Evolutionary conservation across 2,329 filamentous ascomycete genomes (phyloP), one percentile per base, ranked within the genome.

Genomic region (Zasmidium citrigriseum): DNA sequence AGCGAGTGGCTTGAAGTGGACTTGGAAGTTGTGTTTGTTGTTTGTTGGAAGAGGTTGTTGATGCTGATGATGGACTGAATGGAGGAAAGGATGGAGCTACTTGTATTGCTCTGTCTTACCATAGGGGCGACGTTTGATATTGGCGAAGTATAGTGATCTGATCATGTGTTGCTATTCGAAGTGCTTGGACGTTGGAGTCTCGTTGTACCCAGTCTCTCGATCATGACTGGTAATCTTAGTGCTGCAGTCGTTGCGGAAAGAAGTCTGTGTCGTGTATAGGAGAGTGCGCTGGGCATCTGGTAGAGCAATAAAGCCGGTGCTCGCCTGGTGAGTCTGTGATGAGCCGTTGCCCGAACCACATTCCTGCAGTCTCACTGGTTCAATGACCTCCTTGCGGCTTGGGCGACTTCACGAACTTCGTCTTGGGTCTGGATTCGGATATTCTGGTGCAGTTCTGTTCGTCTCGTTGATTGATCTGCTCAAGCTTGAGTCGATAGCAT

Each of bases 11-110:
- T n/a, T n/a, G n/a, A 29, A 18, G 29, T 54, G 55, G 24, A 54
- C 48, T 57, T 29, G 54, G 45, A 44, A 48, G 55, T 49, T 59
- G 41, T 59, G 52, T 21, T 52, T 46, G 54, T 47, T 62, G 34
- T 41, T 41, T 41, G 5, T 11, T 16, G 18, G 16, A 7, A n/a
- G 34, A 9, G 4, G 34, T n/a, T 41, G 34, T 41, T 41, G 53
- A 44, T 38, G 27, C 20, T 48, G 53, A 55, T 55, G 54, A 51
- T 46, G 48, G 34, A 53, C 25, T 7, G 27, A 11, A 46, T 25
- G 46, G 47, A 25, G 21, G 22, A 58, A 50, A 46, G 49, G n/a
- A n/a, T 29, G 25, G 46, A 34, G 25, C 34, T 58, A 50, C 57
- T 62, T 62, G 59, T 60, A 62, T 54, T 16, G 4, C 16, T 11